These are phyloP conservation scores for Colletotrichum eremochloae DNA, from an alignment of 2,329 filamentous ascomycete genomes.

Conservation along the genomic window DNA sequence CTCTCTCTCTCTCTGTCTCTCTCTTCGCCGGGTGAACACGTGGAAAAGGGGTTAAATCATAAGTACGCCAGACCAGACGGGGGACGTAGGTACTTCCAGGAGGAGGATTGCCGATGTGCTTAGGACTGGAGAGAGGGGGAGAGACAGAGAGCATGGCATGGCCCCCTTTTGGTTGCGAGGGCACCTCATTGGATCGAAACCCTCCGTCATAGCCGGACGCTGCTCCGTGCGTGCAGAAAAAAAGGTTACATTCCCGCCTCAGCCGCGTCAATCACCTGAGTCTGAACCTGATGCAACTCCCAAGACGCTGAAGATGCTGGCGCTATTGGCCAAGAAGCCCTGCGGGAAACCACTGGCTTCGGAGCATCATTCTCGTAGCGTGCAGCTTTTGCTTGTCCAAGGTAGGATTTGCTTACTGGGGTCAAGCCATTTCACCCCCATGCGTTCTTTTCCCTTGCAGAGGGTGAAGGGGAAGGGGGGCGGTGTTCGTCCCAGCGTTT, in stretches of 20 bases:
- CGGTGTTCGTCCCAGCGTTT: constrained; percentile 1
- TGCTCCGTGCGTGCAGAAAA: constrained; percentile 7
- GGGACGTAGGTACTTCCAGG: background rate
- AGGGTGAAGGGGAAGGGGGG: background rate
- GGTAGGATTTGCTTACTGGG: background rate
- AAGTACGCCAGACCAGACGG: background rate
- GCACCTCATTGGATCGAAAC: constrained; percentile 10
- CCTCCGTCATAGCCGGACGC: background rate
- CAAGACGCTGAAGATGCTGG: background rate
- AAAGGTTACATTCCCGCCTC: constrained; percentile 9
- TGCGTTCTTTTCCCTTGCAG: background rate
- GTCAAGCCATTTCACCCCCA: background rate
- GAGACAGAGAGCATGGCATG: background rate
- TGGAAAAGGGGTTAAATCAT: background rate
- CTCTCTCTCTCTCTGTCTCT: too few species aligned
- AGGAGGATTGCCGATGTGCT: background rate
- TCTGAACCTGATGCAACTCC: background rate
- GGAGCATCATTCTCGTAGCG: background rate
- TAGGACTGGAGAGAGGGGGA: background rate
- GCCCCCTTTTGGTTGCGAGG: background rate
- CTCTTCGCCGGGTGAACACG: background rate
- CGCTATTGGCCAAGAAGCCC: background rate
- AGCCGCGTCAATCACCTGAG: background rate
- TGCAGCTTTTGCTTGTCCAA: background rate
- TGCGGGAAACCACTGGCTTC: too few species aligned